Percentiles rank a stretch among this genome's conserved stretches.
Conservation (phyloP, 176 grass and related monocot genomes). For the Metroxylon sagu region DNA sequence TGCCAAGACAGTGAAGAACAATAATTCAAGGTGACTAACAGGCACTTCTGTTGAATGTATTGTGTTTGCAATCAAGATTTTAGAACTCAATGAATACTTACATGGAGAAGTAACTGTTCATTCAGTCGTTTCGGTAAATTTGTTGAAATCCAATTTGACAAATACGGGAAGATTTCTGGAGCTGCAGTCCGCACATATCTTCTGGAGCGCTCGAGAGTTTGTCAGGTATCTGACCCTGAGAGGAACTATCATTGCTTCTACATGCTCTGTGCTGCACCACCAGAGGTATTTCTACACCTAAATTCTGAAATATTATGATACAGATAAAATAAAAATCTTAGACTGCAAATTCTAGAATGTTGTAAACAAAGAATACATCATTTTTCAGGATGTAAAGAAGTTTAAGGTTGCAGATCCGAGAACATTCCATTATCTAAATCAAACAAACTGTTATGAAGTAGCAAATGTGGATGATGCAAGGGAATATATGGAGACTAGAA, state of each 20-base stretch:
- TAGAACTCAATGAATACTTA: background rate
- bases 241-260: slow-evolving; percentile 99
- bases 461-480: slow-evolving; percentile 79
- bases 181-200: slow-evolving; percentile 79
- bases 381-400: slow-evolving; percentile 65
- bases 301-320: too few relatives aligned
- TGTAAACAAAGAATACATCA: too few relatives aligned
- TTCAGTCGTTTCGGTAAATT: slow-evolving; percentile 93
- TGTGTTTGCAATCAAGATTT: slow-evolving; percentile 6
- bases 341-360: too few relatives aligned
- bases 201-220: slow-evolving; percentile 83
- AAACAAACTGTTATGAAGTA: slow-evolving; percentile 85
- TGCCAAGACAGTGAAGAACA: slow-evolving; percentile 89
- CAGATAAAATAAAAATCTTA: too few relatives aligned
- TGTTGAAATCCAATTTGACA: slow-evolving; percentile 96
- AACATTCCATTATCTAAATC: slow-evolving; percentile 87
- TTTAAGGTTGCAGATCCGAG: slow-evolving; percentile 79
- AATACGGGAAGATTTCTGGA: slow-evolving; percentile 86
- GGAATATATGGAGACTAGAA: slow-evolving; percentile 87
- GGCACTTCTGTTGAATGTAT: background rate
- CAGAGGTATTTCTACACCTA: slow-evolving; percentile 52
- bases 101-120: background rate
- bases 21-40: slow-evolving; percentile 67
- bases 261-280: slow-evolving; percentile 82
- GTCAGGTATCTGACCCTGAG: slow-evolving; percentile 85